Base-by-base conservation (phyloP, 2,329 filamentous ascomycete genomes). In the Pseudocercospora musae region DNA sequence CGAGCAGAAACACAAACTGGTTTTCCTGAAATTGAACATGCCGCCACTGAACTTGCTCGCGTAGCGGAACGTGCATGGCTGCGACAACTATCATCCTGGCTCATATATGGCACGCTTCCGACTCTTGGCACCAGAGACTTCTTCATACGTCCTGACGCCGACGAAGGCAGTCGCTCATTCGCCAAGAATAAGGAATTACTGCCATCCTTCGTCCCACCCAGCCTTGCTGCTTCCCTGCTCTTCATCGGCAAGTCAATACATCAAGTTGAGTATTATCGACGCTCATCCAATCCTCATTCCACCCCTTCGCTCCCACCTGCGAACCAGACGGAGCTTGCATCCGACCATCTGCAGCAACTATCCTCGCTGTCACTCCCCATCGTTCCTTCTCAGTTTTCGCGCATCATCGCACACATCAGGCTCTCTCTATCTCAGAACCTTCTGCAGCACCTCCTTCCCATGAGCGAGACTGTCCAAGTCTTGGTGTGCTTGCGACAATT, bases 231-330 rank as follows among this genome's bases (percentile, higher is more conserved):
- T 3, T 96, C 93, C 0, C 91, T 98, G 74, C 80, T 97, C 4
- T 97, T 97, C 72, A 89, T 97, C 65, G 95, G 95, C 10, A 90
- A 90, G 67, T 96, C 92, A 0, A 80, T 98, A 52, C 92, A 96
- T 69, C 91, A 96, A 68, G 89, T 96, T 59, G 84, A 89, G 55
- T 64, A 78, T 68, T 62, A 70, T 50, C 64, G 44, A 37, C 63
- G 46, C 6, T 69, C 61, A 31, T 62, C 60, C 52, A 60, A 59
- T 18, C 40, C 62, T 15, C 25, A 49, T 29, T 62, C 64, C 3
- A 55, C 55, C 25, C 57, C 23, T 18, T 61, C 58, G 21, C 52
- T 49, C 9, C 23, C 54, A 18, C 20, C 21, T 13, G 27, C 48
- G 42, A 58, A 52, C 42, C 85, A 86, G 29, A 77, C 87, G 4